These are phyloP conservation scores for Lentinula sp. DNA, from an alignment of 768 basidiomycete genomes.

Conservation along the genomic window DNA sequence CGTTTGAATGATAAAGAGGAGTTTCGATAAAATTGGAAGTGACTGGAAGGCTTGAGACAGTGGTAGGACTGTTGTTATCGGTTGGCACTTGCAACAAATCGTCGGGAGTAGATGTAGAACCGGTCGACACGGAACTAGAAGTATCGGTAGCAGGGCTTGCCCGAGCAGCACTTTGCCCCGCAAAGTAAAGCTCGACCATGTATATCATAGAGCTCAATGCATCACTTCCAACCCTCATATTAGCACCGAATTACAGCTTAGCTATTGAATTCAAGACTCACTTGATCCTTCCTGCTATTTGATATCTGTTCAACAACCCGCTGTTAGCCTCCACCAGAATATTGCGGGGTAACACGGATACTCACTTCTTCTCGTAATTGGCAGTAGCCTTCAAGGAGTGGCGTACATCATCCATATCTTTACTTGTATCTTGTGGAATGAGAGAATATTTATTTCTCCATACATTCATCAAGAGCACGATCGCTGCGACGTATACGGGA, in stretches of 20 bases:
- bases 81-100: neutral
- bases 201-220: neutral
- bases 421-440: neutral
- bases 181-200: slow-evolving; percentile 1
- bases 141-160: neutral
- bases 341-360: neutral
- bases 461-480: slow-evolving; percentile 44
- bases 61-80: neutral
- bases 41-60: neutral
- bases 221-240: neutral
- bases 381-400: neutral
- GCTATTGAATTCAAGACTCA: neutral
- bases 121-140: neutral
- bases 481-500: slow-evolving; percentile 34
- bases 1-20: neutral
- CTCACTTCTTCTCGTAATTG: neutral
- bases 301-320: neutral
- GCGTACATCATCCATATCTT: neutral
- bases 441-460: slow-evolving; percentile 23
- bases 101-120: neutral
- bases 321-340: neutral
- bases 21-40: neutral
- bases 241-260: neutral
- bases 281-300: slow-evolving; percentile 1
- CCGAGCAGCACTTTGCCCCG: neutral